Base-by-base conservation (phyloP, 129 eudicot species). In the Ambrosia trifida region DNA sequence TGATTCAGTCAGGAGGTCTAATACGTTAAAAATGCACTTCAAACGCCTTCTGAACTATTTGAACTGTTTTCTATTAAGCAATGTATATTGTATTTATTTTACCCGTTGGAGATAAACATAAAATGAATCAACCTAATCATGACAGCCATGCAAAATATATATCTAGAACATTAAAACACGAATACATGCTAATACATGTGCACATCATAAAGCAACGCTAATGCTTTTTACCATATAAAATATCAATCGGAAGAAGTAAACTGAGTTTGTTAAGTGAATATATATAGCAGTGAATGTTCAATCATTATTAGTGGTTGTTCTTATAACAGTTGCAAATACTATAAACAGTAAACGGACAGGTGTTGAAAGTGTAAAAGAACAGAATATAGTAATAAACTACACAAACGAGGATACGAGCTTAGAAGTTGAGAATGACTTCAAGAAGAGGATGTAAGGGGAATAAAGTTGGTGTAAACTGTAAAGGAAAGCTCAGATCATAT, bases 291-390 rank as follows among this genome's bases (percentile, higher is more conserved):
- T 16, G 19, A 20, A 51, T 35, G 74, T 0, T 52, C 63, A 54
- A 7, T 16, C 51, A 52, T 38, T 43, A 70, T 20, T 70, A 20
- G 10, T 40, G 28, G 41, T 12, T 57, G 41, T 40, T 7, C 28
- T 70, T 18, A 70, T n/a, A 12, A 18, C 46, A n/a, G 28, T 19
- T 70, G 6, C n/a, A 58, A 30, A 58, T 11, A 58, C 18, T 59
- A 59, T 31, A 5, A 56, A 59, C 65, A 31, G 43, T 58, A n/a
- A 64, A 14, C 45, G 17, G 0, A 33, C 1, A 70, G 38, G 40
- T 19, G 75, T 19, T 10, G 18, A 8, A 36, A 40, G 36, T 36
- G 51, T 59, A 33, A 38, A 13, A 20, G 8, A 67, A 4, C 43
- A 56, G 38, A 70, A 7, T 12, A 20, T 13, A 54, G 16, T 28